Base-by-base conservation (phyloP, 1,139 yeast species). In the Suhomyces yuchorum region DNA sequence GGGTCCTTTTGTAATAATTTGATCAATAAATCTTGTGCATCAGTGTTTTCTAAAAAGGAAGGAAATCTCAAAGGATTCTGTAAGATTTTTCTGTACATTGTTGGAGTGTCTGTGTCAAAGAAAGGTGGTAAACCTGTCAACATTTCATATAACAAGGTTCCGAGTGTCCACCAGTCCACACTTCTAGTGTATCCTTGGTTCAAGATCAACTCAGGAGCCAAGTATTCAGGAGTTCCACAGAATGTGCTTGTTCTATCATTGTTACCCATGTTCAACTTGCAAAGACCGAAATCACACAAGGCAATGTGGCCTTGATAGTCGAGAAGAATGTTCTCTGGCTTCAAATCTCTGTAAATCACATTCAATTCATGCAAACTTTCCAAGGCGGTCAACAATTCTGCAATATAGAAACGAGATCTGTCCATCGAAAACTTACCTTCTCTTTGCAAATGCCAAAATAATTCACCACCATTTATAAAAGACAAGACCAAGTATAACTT, bases 251-350 rank as follows among this genome's bases (percentile, higher is more conserved):
- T 93, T 66, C 89, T 89, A 59, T 88, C 96, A 53, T 85, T 82
- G 60, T 84, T 83, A 55, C 84, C 82, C 98, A 93, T 93, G 72
- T 93, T 90, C 58, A 93, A 80, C 68, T 93, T 93, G 71, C 98
- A 93, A 46, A 93, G 77, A 3, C 99, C 99, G 66, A 93, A 93
- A 71, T 93, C 99, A 73, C 99, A 93, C 52, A 93, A 74, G 1
- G 98, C 97, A 65, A 93, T 93, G 67, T 93, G 99, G 2, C 99
- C 99, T 60, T 93, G 96, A 68, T 91, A 91, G 66, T 93, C 98
- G 47, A 93, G 71, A 58, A 93, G 71, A 55, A 93, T 93, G 67
- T 93, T 93, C 63, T 93, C 99, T 1, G 99, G 98, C 68, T 93
- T 93, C 61, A 93, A 75, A 68, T 93, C 99, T 59, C 99, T 81